Evolutionary conservation across 805 yeast species (phyloP).

Genomic region (Saturnispora saitoi): DNA sequence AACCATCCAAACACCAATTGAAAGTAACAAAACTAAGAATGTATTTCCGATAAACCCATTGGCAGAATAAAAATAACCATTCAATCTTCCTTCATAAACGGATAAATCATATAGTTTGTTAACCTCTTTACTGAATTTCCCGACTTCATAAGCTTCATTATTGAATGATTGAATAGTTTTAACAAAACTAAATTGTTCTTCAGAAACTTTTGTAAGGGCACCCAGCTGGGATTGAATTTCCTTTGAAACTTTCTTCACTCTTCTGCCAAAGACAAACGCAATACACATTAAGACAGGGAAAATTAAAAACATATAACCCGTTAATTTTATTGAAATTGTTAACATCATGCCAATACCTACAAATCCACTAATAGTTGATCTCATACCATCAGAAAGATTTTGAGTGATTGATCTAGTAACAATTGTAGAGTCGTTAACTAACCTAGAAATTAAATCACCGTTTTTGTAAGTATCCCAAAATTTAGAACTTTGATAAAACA

Average conservation of each 20-base stretch:
- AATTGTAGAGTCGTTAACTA: slow-evolving; percentile 82
- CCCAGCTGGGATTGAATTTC: slow-evolving; percentile 81
- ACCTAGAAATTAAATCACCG: slow-evolving; percentile 84
- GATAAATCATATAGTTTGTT: slow-evolving; percentile 58
- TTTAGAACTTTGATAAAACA: slow-evolving; percentile 78
- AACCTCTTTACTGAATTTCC: slow-evolving; percentile 65
- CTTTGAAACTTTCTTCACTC: slow-evolving; percentile 65
- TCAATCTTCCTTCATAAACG: slow-evolving; percentile 67
- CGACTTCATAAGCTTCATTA: slow-evolving; percentile 72
- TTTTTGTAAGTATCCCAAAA: slow-evolving; percentile 85
- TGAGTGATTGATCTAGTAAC: slow-evolving; percentile 82
- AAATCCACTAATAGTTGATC: slow-evolving; percentile 72
- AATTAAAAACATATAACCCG: slow-evolving; percentile 69
- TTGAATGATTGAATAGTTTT: slow-evolving; percentile 86
- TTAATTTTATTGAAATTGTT: slow-evolving; percentile 71
- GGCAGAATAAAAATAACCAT: slow-evolving; percentile 68
- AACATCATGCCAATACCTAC: slow-evolving; percentile 93
- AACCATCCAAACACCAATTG: slow-evolving; percentile 79
- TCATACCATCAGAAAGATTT: slow-evolving; percentile 84
- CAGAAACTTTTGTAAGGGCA: slow-evolving; percentile 77
- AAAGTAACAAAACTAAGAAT: slow-evolving; percentile 66
- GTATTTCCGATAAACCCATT: slow-evolving; percentile 82
- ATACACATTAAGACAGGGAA: slow-evolving; percentile 78
- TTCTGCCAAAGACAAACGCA: slow-evolving; percentile 75
- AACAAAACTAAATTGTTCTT: slow-evolving; percentile 79